Base-by-base conservation (phyloP, 2,329 filamentous ascomycete genomes). In the Trichoderma simmonsii region DNA sequence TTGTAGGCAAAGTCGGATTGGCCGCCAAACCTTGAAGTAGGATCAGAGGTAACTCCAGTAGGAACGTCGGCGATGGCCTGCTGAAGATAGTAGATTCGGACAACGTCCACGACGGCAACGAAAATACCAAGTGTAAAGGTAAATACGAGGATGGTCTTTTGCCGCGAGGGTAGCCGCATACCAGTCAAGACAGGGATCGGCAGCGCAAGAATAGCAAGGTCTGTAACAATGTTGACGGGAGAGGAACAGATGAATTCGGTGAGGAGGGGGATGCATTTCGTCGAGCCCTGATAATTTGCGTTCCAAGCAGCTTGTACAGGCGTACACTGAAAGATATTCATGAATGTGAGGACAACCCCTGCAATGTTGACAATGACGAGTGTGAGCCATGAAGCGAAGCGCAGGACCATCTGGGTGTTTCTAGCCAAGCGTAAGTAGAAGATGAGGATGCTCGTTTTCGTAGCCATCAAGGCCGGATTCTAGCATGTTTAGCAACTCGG, bases 121-220 rank as follows among this genome's bases (percentile, higher is more conserved):
- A 98, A 97, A 70, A 95, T 89, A 77, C 95, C 95, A 70, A 97
- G 88, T 68, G 91, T 88, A 79, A 98, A 98, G 0, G 94, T 97
- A 39, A 96, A 83, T 67, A 97, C 88, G 8, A 98, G 83, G 60
- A 97, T 96, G 2, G 91, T 90, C 82, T 98, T 98, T 79, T 98
- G 95, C 73, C 93, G 93, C 72, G 85, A 88, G 0, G 95, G 95
- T 11, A 98, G 83, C 62, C 91, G 90, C 92, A 98, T 96, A 69
- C 91, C 87, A 0, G 94, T 97, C 24, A 98, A 84, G 11, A 98
- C 92, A 1, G 95, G 95, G 77, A 98, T 93, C 0, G 95, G 95
- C 12, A 98, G 84, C 57, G 96, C 91, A 34, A 98, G 85, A 65
- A 98, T 94, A 57, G 93, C 93, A 70, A 98, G 85, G 78, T 98